Conservation (phyloP, 2,329 filamentous ascomycete genomes). For the Xylaria polymorpha region DNA sequence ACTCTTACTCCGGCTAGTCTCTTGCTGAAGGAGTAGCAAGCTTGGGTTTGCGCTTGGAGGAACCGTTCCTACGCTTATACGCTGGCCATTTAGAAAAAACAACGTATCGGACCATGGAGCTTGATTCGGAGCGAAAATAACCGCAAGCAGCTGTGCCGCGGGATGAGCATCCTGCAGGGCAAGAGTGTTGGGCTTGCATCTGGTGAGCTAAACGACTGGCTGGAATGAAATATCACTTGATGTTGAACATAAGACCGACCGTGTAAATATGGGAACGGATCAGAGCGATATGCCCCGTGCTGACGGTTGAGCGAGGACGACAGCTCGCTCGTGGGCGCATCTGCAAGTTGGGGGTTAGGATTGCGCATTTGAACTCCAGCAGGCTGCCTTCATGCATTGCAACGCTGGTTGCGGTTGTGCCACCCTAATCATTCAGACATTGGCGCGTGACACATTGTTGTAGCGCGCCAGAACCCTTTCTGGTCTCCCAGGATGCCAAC, state of each 20-base stretch:
- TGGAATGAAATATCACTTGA: constrained; percentile 15
- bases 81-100: not conserved
- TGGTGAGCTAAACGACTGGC: not conserved
- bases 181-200: constrained; percentile 16
- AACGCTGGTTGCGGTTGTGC: constrained; percentile 35
- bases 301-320: constrained; percentile 16
- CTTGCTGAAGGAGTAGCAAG: constrained; percentile 1
- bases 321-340: constrained; percentile 8
- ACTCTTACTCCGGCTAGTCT: not conserved
- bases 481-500: constrained; percentile 21
- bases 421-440: constrained; percentile 30
- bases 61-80: not conserved
- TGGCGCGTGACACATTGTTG: constrained; percentile 39
- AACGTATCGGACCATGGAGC: not conserved
- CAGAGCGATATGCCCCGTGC: not conserved
- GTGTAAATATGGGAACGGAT: constrained; percentile 7
- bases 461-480: constrained; percentile 25
- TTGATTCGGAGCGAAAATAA: constrained; percentile 5
- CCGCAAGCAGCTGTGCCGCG: not conserved
- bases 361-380: constrained; percentile 19
- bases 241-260: not conserved
- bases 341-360: constrained; percentile 21
- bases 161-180: constrained; percentile 2
- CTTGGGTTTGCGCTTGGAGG: not conserved
- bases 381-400: constrained; percentile 37